Percentiles rank a stretch among this genome's conserved stretches.
phyloP scores from a whole-genome alignment of 2,329 filamentous ascomycete genomes.

The Neonectria ditissima region DNA sequence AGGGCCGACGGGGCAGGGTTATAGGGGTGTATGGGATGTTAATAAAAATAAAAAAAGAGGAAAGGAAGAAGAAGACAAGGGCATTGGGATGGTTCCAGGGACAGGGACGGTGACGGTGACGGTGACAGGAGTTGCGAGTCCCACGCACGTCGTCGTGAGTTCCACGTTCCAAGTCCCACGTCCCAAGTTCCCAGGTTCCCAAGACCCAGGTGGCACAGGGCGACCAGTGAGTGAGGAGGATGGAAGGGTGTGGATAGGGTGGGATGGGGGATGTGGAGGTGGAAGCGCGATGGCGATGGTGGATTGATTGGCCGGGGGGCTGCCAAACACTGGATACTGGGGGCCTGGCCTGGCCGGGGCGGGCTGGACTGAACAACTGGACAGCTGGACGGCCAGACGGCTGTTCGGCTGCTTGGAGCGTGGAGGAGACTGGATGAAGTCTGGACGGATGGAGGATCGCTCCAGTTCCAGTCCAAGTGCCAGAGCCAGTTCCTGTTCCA shows the following conservation, averaged over 20 bases:
- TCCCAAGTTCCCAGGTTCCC: slow-evolving; percentile 11
- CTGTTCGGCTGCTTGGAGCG: neutral
- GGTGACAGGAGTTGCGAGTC: slow-evolving; percentile 2
- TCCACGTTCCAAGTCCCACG: slow-evolving; percentile 8
- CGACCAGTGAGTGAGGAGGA: slow-evolving; percentile 14
- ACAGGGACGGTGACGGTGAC: neutral
- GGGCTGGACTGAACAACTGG: neutral
- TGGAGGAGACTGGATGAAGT: neutral
- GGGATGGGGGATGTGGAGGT: too few species aligned
- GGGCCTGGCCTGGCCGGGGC: neutral
- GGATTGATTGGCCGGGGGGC: slow-evolving; percentile 6
- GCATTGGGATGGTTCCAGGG: neutral
- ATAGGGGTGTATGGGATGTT: slow-evolving; percentile 3
- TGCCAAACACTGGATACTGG: slow-evolving; percentile 2
- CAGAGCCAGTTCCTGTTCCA: neutral
- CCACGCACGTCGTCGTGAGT: slow-evolving; percentile 10
- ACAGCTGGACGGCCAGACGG: neutral
- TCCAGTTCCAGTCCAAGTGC: neutral
- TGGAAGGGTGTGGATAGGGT: too few species aligned
- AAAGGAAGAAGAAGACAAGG: neutral
- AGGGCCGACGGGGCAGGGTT: slow-evolving; percentile 5
- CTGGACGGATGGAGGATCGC: slow-evolving; percentile 12
- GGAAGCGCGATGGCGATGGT: slow-evolving; percentile 3
- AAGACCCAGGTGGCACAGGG: slow-evolving; percentile 13
- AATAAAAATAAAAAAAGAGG: slow-evolving; percentile 14